A percentile compares a stretch with the other conserved stretches of the same genome.
Conservation (phyloP, 306 rosid species). For the Abrus precatorius region DNA sequence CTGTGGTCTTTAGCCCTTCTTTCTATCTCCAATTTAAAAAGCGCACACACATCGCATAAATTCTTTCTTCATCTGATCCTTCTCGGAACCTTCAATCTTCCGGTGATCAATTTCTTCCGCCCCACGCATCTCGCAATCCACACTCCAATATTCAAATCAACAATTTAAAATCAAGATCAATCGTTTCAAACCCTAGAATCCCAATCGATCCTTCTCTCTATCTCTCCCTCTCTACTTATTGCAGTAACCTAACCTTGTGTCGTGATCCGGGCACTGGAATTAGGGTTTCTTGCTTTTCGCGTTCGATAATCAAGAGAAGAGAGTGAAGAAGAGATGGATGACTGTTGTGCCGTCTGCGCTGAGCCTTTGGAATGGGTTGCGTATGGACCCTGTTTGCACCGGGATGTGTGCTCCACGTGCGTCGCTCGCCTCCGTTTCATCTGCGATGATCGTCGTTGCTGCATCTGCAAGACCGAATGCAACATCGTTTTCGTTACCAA, state of each 20-base stretch:
- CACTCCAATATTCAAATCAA: neutral
- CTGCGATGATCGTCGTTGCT: constrained; percentile 85
- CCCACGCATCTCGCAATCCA: constrained; percentile 1
- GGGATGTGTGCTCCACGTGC: constrained; percentile 97
- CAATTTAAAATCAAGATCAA: neutral
- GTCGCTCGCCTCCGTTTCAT: constrained; percentile 96
- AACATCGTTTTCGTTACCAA: constrained; percentile 76
- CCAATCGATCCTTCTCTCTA: neutral
- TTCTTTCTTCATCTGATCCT: neutral
- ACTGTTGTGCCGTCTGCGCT: constrained; percentile 96
- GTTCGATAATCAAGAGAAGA: neutral
- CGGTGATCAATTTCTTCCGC: constrained; percentile 1
- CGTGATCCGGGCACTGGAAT: constrained; percentile 21
- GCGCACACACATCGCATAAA: neutral
- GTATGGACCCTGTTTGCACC: constrained; percentile 89
- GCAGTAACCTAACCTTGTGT: neutral
- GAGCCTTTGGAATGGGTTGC: constrained; percentile 96
- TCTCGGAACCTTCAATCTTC: constrained; percentile 19
- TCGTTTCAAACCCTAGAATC: constrained; percentile 39
- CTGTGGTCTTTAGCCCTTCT: neutral
- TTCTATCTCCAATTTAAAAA: neutral
- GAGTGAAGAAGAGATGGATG: constrained; percentile 68
- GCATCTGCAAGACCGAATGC: constrained; percentile 90
- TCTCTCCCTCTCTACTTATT: neutral
- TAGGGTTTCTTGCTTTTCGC: constrained; percentile 46